Evolutionary conservation across 306 rosid species (phyloP).

Genomic region (Geum urbanum): DNA sequence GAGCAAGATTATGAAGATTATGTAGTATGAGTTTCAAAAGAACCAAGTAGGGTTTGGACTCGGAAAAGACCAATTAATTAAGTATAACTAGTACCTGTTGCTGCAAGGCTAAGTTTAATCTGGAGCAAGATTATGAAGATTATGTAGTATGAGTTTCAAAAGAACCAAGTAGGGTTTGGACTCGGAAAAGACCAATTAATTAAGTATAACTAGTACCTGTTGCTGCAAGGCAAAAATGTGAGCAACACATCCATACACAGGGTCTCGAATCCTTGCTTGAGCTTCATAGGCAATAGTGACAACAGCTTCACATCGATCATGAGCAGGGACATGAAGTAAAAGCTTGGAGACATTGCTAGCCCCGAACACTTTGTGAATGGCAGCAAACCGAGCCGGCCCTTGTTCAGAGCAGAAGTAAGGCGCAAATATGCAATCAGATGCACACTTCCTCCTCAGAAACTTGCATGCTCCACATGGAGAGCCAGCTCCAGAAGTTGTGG

Average conservation of each 20-base stretch:
- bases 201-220: slow-evolving; percentile 45
- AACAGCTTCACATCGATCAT: slow-evolving; percentile 88
- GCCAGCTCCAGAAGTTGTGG: slow-evolving; percentile 30
- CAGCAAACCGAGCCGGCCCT: slow-evolving; percentile 89
- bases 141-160: neutral
- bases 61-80: neutral
- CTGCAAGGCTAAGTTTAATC: slow-evolving; percentile 50
- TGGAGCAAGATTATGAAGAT: neutral
- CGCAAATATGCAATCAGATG: slow-evolving; percentile 80
- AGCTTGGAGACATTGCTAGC: slow-evolving; percentile 92
- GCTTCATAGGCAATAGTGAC: slow-evolving; percentile 94
- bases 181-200: neutral
- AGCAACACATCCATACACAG: slow-evolving; percentile 94
- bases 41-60: neutral
- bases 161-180: neutral
- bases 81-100: slow-evolving; percentile 56
- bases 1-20: neutral
- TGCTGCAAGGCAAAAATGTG: slow-evolving; percentile 95
- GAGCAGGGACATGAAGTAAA: slow-evolving; percentile 69
- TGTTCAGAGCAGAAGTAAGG: slow-evolving; percentile 90
- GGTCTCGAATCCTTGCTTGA: slow-evolving; percentile 87
- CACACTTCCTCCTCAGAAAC: slow-evolving; percentile 84
- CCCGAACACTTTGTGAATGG: slow-evolving; percentile 93
- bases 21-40: neutral
- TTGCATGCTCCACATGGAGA: slow-evolving; percentile 99